Percentiles rank a stretch among this genome's conserved stretches.
Conservation (phyloP, 805 yeast genomes). For the Candida tallmaniae region DNA sequence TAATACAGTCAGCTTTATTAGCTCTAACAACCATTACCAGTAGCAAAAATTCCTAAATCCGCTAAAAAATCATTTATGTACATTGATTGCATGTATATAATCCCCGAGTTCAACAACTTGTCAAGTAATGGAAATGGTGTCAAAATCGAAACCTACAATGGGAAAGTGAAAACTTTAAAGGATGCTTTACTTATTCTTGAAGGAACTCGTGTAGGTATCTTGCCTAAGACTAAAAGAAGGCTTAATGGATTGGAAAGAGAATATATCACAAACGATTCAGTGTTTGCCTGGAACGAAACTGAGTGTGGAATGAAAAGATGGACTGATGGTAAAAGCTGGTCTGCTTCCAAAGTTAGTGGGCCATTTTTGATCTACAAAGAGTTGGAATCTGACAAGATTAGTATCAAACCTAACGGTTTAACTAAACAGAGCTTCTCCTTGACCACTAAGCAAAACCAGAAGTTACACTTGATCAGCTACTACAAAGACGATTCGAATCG, state of each 20-base stretch:
- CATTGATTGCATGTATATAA: conserved; percentile 13
- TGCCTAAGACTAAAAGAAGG: conserved; percentile 58
- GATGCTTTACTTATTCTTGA: conserved; percentile 66
- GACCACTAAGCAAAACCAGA: conserved; percentile 47
- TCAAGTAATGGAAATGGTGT: too few relatives aligned
- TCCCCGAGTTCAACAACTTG: conserved; percentile 13
- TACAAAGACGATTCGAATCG: conserved; percentile 7
- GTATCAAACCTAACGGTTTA: conserved; percentile 46
- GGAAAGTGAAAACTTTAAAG: conserved; percentile 49
- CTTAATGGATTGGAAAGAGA: conserved; percentile 56
- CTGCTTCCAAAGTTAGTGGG: conserved; percentile 66
- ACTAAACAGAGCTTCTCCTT: conserved; percentile 63
- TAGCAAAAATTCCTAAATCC: conserved; percentile 7
- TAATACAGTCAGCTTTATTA: too few relatives aligned
- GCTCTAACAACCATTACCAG: not conserved
- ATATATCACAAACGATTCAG: conserved; percentile 52
- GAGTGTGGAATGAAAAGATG: conserved; percentile 71
- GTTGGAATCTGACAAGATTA: conserved; percentile 36
- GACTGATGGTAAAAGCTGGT: conserved; percentile 77
- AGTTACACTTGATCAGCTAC: conserved; percentile 61
- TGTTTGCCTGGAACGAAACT: conserved; percentile 69
- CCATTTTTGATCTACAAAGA: conserved; percentile 52
- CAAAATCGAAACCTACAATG: conserved; percentile 50
- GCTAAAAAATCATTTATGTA: conserved; percentile 5
- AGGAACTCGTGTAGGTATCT: conserved; percentile 52